Conservation (phyloP, 108 stramenopile species). For the Ochromonas danica region DNA sequence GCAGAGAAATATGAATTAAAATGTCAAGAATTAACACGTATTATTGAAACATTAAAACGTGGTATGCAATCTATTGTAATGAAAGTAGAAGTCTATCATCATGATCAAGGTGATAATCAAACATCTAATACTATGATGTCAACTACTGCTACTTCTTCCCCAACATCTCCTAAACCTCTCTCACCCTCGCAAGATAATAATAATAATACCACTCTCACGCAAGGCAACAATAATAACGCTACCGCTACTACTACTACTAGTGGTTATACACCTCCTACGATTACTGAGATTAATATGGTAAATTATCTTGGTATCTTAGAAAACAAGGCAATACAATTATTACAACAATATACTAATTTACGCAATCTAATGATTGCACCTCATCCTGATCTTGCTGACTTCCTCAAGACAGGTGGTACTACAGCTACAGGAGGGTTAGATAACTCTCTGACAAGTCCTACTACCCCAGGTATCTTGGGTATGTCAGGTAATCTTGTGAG, state of each 20-base stretch:
- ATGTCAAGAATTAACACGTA: constrained; percentile 57
- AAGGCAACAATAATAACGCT: constrained; percentile 53
- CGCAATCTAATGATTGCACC: not conserved
- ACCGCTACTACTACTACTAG: too few relatives aligned
- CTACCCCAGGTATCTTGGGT: not conserved
- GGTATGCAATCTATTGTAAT: constrained; percentile 53
- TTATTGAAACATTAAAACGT: constrained; percentile 65
- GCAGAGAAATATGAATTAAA: constrained; percentile 65
- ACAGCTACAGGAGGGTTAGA: not conserved
- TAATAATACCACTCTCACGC: constrained; percentile 54
- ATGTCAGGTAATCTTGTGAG: constrained; percentile 2
- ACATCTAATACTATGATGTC: constrained; percentile 57
- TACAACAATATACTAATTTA: constrained; percentile 37
- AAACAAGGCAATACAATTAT: constrained; percentile 63
- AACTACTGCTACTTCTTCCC: too few relatives aligned
- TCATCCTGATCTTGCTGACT: not conserved
- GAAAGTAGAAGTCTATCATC: constrained; percentile 48
- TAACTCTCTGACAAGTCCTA: not conserved
- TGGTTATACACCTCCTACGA: constrained; percentile 1
- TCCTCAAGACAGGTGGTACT: not conserved
- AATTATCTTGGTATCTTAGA: constrained; percentile 72
- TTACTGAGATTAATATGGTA: constrained; percentile 73
- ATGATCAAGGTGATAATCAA: constrained; percentile 56
- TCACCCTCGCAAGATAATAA: constrained; percentile 54
- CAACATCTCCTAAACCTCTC: too few relatives aligned